These are phyloP conservation scores for Cucurbita argyrosperma DNA, from an alignment of 306 rosid genomes.

Conservation along the genomic window DNA sequence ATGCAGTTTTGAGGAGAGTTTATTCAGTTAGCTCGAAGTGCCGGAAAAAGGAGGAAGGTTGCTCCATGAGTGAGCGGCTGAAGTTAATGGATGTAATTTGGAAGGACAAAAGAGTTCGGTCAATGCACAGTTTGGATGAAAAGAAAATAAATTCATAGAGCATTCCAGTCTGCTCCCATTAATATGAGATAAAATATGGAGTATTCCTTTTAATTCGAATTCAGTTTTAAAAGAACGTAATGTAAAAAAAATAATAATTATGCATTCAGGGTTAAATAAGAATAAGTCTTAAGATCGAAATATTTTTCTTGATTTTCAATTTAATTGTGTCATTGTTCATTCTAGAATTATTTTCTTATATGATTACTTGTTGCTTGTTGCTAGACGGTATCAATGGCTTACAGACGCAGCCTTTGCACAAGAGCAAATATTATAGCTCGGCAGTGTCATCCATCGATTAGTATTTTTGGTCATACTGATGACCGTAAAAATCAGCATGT, in stretches of 20 bases:
- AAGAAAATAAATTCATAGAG: neutral
- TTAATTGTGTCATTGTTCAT: neutral
- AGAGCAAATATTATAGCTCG: conserved; percentile 42
- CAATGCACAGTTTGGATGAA: neutral
- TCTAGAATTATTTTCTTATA: neutral
- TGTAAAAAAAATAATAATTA: neutral
- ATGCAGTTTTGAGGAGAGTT: neutral
- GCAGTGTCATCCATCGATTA: conserved; percentile 41
- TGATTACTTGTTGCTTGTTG: neutral
- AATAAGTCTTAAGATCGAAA: neutral
- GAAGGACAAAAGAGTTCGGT: neutral
- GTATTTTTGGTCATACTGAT: conserved; percentile 28
- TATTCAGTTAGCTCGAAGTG: neutral
- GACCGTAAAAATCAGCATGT: conserved; percentile 17
- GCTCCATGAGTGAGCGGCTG: neutral
- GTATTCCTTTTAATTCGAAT: neutral
- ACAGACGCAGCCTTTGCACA: conserved; percentile 48
- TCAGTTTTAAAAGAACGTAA: neutral
- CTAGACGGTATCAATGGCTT: conserved; percentile 44
- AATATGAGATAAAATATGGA: neutral
- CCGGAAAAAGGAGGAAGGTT: neutral
- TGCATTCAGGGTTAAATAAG: neutral
- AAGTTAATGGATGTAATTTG: neutral
- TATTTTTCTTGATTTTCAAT: neutral
- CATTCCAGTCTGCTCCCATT: neutral